phyloP scores from a whole-genome alignment of 202 grass and related monocot genomes.

The Dendrocalamus latiflorus region DNA sequence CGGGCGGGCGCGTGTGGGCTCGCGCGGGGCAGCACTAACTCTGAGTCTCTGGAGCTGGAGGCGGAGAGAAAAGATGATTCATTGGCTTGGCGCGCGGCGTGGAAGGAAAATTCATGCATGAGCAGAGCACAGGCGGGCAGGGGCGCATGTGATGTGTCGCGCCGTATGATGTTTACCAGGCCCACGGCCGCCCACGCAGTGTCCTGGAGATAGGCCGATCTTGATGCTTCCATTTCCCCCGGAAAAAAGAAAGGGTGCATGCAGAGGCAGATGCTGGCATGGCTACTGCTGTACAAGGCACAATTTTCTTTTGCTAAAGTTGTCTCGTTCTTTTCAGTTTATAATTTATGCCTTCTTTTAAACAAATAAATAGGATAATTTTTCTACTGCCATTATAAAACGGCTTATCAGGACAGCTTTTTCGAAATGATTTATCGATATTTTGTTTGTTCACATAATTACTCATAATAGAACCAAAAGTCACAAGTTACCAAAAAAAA shows the following conservation, averaged over 20 bases:
- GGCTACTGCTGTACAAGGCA: neutral
- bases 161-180: neutral
- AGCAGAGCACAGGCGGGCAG: neutral
- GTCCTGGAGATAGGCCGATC: neutral
- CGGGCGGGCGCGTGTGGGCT: neutral
- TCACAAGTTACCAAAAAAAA: accelerated
- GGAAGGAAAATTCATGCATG: neutral
- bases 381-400: too few species aligned
- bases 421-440: accelerated
- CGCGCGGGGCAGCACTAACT: neutral
- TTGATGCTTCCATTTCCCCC: neutral
- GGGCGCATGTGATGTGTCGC: neutral
- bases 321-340: neutral
- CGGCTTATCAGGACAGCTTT: accelerated
- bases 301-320: neutral
- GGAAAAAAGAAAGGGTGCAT: neutral
- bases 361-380: too few species aligned
- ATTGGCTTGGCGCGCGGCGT: neutral
- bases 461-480: accelerated
- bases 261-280: neutral
- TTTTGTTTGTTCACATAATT: accelerated
- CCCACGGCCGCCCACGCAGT: neutral
- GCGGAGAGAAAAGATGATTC: neutral
- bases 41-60: neutral
- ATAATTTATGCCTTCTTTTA: too few species aligned